These are phyloP conservation scores for Gaultheria prostrata DNA, from an alignment of 148 eudicot genomes.

Conservation along the genomic window DNA sequence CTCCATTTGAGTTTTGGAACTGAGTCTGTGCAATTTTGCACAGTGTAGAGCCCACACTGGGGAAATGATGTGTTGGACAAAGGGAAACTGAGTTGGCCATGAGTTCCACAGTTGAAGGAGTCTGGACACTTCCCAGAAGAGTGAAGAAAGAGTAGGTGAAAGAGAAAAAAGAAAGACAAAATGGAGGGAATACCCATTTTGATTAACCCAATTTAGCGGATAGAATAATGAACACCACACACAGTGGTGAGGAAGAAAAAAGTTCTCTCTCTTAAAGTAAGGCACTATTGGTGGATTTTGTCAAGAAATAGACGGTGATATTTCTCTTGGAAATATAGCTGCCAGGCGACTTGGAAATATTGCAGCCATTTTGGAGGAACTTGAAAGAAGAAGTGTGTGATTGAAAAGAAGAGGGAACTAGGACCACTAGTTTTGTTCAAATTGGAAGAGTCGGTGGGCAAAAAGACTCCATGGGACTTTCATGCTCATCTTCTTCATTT, in stretches of 20 bases:
- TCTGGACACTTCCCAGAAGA: conserved; percentile 29
- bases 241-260: not conserved
- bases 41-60: conserved; percentile 28
- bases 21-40: conserved; percentile 21
- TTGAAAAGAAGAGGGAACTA: not conserved
- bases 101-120: conserved; percentile 28
- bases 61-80: conserved; percentile 24
- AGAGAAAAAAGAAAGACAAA: not conserved
- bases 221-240: not conserved
- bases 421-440: not conserved
- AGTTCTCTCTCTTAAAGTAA: not conserved
- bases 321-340: not conserved
- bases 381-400: not conserved
- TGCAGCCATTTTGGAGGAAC: not conserved
- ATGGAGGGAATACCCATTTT: not conserved
- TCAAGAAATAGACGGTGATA: not conserved
- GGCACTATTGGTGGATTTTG: not conserved
- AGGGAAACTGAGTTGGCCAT: conserved; percentile 27
- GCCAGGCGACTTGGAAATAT: not conserved
- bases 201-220: not conserved
- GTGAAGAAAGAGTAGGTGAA: conserved; percentile 8
- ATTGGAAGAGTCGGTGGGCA: not conserved
- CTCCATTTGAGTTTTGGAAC: conserved; percentile 18
- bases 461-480: not conserved
- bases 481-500: not conserved